Evolutionary conservation across 2,329 filamentous ascomycete genomes (phyloP).

Genomic region (Parastagonospora avenae): DNA sequence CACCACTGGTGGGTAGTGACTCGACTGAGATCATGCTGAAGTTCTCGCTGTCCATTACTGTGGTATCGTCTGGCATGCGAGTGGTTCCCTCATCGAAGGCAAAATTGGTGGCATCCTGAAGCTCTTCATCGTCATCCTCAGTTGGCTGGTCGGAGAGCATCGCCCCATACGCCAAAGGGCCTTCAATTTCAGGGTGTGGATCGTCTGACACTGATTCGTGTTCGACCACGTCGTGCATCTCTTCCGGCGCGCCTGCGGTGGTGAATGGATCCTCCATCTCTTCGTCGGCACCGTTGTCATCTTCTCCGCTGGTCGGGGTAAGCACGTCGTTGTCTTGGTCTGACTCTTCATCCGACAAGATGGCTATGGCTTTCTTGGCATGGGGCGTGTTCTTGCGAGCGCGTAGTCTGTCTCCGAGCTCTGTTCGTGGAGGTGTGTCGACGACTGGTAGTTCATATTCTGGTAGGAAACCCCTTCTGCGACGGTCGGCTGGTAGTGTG

Average conservation of each 20-base stretch:
- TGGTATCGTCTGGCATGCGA: constrained; percentile 50
- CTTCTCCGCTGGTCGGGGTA: constrained; percentile 34
- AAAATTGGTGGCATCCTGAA: constrained; percentile 27
- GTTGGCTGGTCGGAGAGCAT: constrained; percentile 5
- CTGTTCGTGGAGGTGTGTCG: constrained; percentile 22
- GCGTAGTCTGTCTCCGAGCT: constrained; percentile 21
- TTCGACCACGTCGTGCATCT: not conserved
- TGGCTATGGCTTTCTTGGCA: constrained; percentile 22
- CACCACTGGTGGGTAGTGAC: constrained; percentile 47
- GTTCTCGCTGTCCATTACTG: constrained; percentile 54
- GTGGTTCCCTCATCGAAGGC: constrained; percentile 40
- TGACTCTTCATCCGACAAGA: constrained; percentile 27
- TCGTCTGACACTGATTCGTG: constrained; percentile 1
- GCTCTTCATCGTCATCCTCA: constrained; percentile 24
- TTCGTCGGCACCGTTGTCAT: constrained; percentile 12
- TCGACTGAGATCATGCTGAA: constrained; percentile 59
- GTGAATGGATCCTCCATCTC: not conserved
- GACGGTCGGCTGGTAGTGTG: not conserved
- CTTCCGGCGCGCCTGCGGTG: not conserved
- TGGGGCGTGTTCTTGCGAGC: constrained; percentile 37
- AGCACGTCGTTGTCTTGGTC: constrained; percentile 27
- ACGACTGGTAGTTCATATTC: constrained; percentile 8
- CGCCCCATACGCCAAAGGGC: not conserved
- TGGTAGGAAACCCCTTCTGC: not conserved
- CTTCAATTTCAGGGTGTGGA: not conserved